Evolutionary conservation across 345 rosid species (phyloP).

Genomic region (Lepidium africanum): DNA sequence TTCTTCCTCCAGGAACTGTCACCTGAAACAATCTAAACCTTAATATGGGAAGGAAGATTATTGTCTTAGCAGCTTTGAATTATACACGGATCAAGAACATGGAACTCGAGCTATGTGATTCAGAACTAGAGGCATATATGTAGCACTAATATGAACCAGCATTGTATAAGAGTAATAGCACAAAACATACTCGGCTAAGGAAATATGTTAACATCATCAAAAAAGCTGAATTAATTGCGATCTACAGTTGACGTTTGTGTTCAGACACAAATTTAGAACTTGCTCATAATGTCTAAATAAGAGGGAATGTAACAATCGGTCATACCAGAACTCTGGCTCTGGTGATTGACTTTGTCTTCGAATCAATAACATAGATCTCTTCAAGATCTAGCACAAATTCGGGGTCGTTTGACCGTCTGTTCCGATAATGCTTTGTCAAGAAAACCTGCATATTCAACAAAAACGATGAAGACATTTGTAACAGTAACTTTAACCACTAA

Average conservation of each 20-base stretch:
- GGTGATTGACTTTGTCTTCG: conserved; percentile 80
- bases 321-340: conserved; percentile 89
- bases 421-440: conserved; percentile 80
- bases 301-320: not conserved
- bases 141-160: not conserved
- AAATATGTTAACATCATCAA: not conserved
- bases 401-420: conserved; percentile 66
- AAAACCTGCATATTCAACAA: conserved; percentile 48
- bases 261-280: not conserved
- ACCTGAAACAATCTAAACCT: conserved; percentile 42
- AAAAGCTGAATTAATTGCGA: not conserved
- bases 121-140: not conserved
- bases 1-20: conserved; percentile 74
- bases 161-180: not conserved
- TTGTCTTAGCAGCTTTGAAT: not conserved
- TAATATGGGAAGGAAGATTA: not conserved
- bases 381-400: conserved; percentile 91
- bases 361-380: conserved; percentile 86
- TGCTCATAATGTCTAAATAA: not conserved
- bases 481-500: not conserved
- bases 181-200: not conserved
- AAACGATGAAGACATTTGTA: not conserved
- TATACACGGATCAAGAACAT: not conserved
- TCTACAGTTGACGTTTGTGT: not conserved
- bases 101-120: not conserved